Conservation (phyloP, 352 stramenopile genomes). For the Poterioochromonas sp. region DNA sequence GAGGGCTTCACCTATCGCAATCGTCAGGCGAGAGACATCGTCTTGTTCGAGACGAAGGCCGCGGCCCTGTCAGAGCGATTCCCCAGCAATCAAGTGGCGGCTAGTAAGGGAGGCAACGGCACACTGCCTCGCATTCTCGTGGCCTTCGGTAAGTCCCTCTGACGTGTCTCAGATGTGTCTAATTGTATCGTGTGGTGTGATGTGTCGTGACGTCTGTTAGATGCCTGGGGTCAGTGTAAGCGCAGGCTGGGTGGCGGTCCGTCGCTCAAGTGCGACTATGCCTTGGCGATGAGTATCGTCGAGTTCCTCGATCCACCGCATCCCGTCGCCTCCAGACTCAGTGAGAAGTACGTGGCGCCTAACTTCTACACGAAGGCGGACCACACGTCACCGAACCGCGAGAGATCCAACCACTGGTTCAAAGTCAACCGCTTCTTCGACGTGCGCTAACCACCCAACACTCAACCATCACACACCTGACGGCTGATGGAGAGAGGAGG, state of each 20-base stretch:
- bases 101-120: neutral
- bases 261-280: neutral
- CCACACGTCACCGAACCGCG: neutral
- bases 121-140: neutral
- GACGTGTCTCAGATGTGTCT: neutral
- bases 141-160: neutral
- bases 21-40: neutral
- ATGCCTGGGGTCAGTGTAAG: neutral
- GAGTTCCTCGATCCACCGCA: conserved; percentile 9
- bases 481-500: too few relatives aligned
- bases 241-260: neutral
- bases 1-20: neutral
- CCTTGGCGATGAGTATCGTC: neutral
- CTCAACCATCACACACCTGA: too few relatives aligned
- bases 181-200: neutral
- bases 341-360: neutral
- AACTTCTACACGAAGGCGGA: neutral
- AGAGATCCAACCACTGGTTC: neutral
- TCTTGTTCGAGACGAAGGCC: neutral
- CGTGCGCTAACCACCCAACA: too few relatives aligned
- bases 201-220: neutral
- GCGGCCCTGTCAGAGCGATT: neutral
- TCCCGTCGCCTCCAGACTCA: neutral
- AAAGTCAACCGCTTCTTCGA: conserved; percentile 2
- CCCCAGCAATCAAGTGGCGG: neutral